Evolutionary conservation across 1,284 basidiomycete genomes (phyloP), one percentile per base, ranked within the genome.

Genomic region (Xerocomus amazonicus): DNA sequence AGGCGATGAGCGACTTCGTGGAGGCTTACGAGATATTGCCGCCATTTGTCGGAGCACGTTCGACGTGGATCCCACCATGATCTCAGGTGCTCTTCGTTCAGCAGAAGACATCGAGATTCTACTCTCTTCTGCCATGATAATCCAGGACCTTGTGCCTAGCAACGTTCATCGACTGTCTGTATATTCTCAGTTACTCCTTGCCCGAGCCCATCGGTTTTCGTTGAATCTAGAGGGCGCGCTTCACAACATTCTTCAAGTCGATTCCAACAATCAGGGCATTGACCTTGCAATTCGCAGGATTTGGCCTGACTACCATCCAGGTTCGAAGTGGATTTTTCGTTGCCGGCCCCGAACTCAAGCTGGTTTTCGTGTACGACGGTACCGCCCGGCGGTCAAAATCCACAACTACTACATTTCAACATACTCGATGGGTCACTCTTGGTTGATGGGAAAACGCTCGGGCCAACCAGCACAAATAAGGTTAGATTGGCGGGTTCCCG

Each of bases 21-120:
- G 40, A 4, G 60, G 61, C 3, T 43, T 73, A 16, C 68, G 66
- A 42, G 64, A 70, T 31, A 63, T 67, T 27, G 73, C 72, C 0
- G 62, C 63, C 3, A 68, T 66, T 16, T 78, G 77, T 56, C 62
- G 70, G 13, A 59, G 62, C 3, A 77, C 74, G 0, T 78, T 65
- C 31, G 68, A 72, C 47, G 68, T 72, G 7, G 69, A 68, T 43
- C 16, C 45, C 1, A 10, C 44, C 2, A 52, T 62, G 40, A 13
- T 64, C 0, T 1, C 19, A 17, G 3, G 53, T 72, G 0, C 51
- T 73, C 6, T 19, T 27, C 14, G 63, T 75, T 60, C 59, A 9
- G 32, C 49, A 0, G 53, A 52, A 14, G 69, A 73, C 40, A 37
- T 72, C 7, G 43, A 60, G 2, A 55, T 65, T 4, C 56, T 73